Base-by-base conservation (phyloP, 1,284 basidiomycete genomes). In the Naganishia liquefaciens region DNA sequence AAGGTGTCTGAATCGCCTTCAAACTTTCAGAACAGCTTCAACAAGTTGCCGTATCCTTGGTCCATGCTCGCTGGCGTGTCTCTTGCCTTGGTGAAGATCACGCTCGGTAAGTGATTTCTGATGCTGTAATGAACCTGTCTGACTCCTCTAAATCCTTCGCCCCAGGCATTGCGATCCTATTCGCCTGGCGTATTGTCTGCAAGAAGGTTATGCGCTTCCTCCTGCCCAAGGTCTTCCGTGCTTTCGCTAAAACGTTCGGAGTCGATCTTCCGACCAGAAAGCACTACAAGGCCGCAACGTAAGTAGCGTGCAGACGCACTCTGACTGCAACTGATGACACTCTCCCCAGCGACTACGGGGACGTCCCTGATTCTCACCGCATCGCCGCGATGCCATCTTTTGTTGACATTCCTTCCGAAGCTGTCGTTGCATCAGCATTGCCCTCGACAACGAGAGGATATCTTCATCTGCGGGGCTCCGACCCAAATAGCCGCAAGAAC, bases 251-350 rank as follows among this genome's bases (percentile, higher is more conserved):
- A 7, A 21, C 77, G 0, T 68, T 74, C 40, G 70, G 80, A 40
- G 69, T 79, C 30, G 81, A 81, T 9, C 83, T 93, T 5, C 91
- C 91, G 0, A 85, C 86, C 68, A 84, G 92, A 47, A 82, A 89
- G 23, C 91, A 90, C 78, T 94, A 94, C 76, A 90, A 86, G 0
- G 88, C 91, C 23, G 92, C 92, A 9, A 93, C 90, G 69, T 90
- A 57, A 68, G 78, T 73, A 10, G 9, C 17, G 23, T 19, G 5
- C 50, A 27, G 30, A 27, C 13, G 54, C 13, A 21, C 39, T 39
- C 53, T 47, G 43, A 43, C n/a, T 57, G 44, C n/a, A 42, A 2
- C 15, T 43, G 37, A 30, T 67, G 55, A 27, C 37, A 27, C 19
- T 17, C 21, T 5, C 9, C 15, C 5, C 64, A 79, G 77, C 7